Conservation (phyloP, 179 eudicot genomes). For the Silene vulgaris region DNA sequence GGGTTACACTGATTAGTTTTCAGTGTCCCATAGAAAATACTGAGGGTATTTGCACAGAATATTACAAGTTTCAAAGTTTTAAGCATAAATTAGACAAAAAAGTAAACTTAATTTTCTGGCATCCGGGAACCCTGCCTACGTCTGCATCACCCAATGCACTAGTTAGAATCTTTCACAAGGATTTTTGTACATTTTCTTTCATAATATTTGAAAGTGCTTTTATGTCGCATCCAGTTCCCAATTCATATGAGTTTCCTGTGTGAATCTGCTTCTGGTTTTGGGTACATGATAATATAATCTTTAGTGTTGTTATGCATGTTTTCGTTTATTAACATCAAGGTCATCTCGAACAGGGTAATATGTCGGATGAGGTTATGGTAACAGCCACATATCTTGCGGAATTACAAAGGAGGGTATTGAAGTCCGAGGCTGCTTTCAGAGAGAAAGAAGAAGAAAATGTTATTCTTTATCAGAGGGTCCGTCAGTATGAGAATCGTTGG, state of each 20-base stretch:
- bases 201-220: not conserved
- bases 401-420: constrained; percentile 78
- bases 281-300: not conserved
- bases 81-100: no score
- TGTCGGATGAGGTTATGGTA: constrained; percentile 73
- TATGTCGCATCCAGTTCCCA: not conserved
- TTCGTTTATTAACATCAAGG: not conserved
- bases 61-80: no score
- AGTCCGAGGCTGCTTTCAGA: constrained; percentile 76
- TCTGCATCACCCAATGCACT: not conserved
- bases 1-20: no score
- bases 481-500: constrained; percentile 92
- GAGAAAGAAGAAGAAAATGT: constrained; percentile 91
- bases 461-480: constrained; percentile 80
- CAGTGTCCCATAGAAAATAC: no score
- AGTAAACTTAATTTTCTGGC: no score
- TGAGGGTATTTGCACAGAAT: no score
- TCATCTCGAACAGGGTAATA: constrained; percentile 43
- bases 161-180: not conserved
- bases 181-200: not conserved
- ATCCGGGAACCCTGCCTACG: no score
- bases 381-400: constrained; percentile 86
- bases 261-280: not conserved
- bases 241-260: not conserved
- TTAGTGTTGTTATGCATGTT: not conserved